Percentiles rank a stretch among this genome's conserved stretches.
phyloP scores from a whole-genome alignment of 495 filamentous ascomycete genomes.

The Elasticomyces elasticus region DNA sequence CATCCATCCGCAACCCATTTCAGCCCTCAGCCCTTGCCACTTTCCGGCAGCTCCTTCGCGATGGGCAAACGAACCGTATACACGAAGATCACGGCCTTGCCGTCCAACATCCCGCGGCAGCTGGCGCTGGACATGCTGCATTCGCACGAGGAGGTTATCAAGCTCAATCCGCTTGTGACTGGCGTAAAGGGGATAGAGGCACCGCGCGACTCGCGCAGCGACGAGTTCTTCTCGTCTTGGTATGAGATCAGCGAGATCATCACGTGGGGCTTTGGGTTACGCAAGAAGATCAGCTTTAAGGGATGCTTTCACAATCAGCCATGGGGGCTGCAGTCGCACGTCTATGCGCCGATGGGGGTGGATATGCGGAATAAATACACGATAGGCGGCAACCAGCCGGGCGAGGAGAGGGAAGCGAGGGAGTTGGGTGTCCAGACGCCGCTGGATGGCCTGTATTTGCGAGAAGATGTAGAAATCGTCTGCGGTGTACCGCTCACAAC shows the following conservation, averaged over 20 bases:
- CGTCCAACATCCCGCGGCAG: conserved; percentile 30
- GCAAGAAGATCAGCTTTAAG: conserved; percentile 32
- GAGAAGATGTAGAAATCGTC: conserved; percentile 32
- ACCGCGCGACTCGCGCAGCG: conserved; percentile 28
- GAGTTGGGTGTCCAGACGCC: conserved; percentile 31
- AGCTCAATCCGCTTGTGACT: conserved; percentile 31
- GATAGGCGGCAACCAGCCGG: conserved; percentile 31
- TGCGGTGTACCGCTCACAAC: conserved; percentile 27
- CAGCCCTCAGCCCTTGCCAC: neutral
- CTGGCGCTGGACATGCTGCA: conserved; percentile 35
- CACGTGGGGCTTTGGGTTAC: conserved; percentile 28
- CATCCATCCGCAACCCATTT: neutral
- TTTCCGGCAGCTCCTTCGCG: neutral
- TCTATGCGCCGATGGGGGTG: conserved; percentile 29
- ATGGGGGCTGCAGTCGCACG: conserved; percentile 32
- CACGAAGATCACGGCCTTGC: conserved; percentile 34
- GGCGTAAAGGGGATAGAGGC: conserved; percentile 28
- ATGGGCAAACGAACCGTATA: conserved; percentile 29
- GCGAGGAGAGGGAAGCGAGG: conserved; percentile 27
- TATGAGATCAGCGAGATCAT: conserved; percentile 33
- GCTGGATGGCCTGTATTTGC: conserved; percentile 29
- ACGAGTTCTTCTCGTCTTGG: conserved; percentile 33
- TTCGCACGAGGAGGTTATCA: conserved; percentile 31
- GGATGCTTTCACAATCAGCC: conserved; percentile 32
- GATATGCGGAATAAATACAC: conserved; percentile 31